A percentile compares a stretch with the other conserved stretches of the same genome.
phyloP scores from a whole-genome alignment of 176 grass and related monocot species.

The Bonia amplexicaulis region DNA sequence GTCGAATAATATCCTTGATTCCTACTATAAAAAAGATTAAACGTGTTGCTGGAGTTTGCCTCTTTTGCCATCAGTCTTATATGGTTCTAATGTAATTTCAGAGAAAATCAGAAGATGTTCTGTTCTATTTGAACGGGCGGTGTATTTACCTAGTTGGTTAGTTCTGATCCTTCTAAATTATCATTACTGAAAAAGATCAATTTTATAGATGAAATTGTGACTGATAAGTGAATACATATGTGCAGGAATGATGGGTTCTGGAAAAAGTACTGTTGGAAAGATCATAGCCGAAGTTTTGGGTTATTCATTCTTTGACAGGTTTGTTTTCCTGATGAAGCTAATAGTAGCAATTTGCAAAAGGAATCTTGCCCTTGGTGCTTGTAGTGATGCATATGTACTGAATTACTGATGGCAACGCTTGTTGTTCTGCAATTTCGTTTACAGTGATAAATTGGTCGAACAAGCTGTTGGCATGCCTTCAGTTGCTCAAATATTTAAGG shows the following conservation, averaged over 20 bases:
- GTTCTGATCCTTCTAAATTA: constrained; percentile 20
- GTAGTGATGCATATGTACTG: not conserved
- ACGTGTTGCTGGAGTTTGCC: not conserved
- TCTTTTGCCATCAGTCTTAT: constrained; percentile 13
- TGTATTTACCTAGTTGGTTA: constrained; percentile 98
- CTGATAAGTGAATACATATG: constrained; percentile 12
- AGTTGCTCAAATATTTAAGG: constrained; percentile 93
- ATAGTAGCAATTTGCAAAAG: constrained; percentile 4
- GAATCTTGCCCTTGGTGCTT: not conserved
- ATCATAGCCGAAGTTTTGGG: constrained; percentile 87
- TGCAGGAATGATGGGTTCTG: constrained; percentile 98
- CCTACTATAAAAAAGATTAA: not conserved
- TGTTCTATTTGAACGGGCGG: constrained; percentile 70
- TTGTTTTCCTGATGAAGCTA: constrained; percentile 13
- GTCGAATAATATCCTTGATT: not conserved
- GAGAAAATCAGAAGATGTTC: constrained; percentile 90
- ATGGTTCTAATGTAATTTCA: constrained; percentile 48
- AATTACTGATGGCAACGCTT: not conserved
- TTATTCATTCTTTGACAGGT: constrained; percentile 98
- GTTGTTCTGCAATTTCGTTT: constrained; percentile 22
- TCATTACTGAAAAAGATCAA: not conserved
- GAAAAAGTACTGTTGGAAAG: constrained; percentile 95
- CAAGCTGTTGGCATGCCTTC: constrained; percentile 89
- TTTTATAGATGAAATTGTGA: constrained; percentile 6
- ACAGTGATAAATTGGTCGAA: constrained; percentile 96